A percentile compares a stretch with the other conserved stretches of the same genome.
phyloP scores from a whole-genome alignment of 1,284 basidiomycete species.

The Ustilago tritici region DNA sequence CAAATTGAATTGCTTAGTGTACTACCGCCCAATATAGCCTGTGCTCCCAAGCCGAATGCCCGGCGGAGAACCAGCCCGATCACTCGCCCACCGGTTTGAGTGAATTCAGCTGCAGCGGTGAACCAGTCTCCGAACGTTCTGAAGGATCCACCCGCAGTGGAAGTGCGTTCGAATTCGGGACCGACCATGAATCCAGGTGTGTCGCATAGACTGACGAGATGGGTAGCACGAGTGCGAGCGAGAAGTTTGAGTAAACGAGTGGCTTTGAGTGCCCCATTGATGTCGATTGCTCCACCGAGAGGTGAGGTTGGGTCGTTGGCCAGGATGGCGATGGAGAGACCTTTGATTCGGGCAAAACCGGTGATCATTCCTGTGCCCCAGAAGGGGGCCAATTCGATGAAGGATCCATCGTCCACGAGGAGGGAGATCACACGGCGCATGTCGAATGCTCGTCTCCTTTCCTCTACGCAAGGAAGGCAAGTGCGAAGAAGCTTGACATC shows the following conservation, averaged over 20 bases:
- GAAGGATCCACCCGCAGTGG: constrained; percentile 33
- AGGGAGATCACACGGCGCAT: constrained; percentile 46
- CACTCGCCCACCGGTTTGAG: constrained; percentile 38
- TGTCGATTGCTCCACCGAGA: constrained; percentile 56
- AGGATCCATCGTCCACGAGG: constrained; percentile 46
- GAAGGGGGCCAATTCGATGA: constrained; percentile 42
- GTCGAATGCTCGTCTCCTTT: constrained; percentile 50
- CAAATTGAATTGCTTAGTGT: constrained; percentile 42
- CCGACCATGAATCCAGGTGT: constrained; percentile 63
- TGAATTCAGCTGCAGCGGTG: constrained; percentile 32
- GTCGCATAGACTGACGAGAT: constrained; percentile 51
- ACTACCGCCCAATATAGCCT: constrained; percentile 52
- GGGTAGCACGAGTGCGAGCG: constrained; percentile 31
- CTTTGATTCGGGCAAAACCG: constrained; percentile 41
- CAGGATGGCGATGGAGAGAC: constrained; percentile 40
- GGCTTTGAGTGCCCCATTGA: constrained; percentile 46
- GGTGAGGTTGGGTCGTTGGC: constrained; percentile 48
- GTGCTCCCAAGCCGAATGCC: constrained; percentile 55
- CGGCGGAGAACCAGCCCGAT: constrained; percentile 42
- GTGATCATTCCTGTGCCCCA: constrained; percentile 53
- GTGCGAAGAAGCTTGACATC: constrained; percentile 35
- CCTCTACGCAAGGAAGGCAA: constrained; percentile 28
- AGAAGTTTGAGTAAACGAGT: constrained; percentile 49
- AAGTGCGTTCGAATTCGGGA: constrained; percentile 31
- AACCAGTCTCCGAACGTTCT: constrained; percentile 56